Evolutionary conservation across 1,139 yeast genomes (phyloP), one percentile per base, ranked within the genome.

Genomic region (Kluyveromyces sp.): DNA sequence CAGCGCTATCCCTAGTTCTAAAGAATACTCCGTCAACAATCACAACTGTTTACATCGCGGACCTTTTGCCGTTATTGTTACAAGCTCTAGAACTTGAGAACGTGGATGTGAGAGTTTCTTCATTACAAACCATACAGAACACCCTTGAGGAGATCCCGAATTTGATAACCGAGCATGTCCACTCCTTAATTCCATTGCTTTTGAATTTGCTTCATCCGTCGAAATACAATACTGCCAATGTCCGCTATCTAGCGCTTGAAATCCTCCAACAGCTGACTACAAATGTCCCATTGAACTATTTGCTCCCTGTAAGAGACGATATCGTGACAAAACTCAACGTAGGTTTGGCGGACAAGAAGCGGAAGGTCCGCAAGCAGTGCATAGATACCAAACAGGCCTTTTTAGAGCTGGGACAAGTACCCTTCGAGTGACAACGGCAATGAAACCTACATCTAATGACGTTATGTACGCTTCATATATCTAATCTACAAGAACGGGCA

Each of bases 361-460:
- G 98, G 61, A 66, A 63, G 4, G 86, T 92, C 2, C 75, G 98
- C 55, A 81, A 78, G 58, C 73, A 77, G 43, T 83, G 89, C 7
- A 80, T 83, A 44, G 86, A 83, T 53, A 78, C 92, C 42, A 76
- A 96, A 57, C 97, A 92, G 59, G 68, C 73, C 2, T 80, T 77
- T 51, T 84, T 67, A 60, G 94, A 83, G 43, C 45, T 68, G 26
- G 71, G 72, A 13, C 63, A 55, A 45, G 62, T 55, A 15, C 60
- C 62, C 30, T 55, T 56, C 42, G 63, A 58, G 36, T 57, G 40
- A 38, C 9, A 22, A 22, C 26, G 26, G 6, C 8, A 6, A 22
- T 6, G 26, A 22, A 6, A 9, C 6, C 6, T 22, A 9, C 6
- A 22, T 22, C 8, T 22, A 22, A 22, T 22, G 26, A n/a, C n/a